Conservation (phyloP, 2,329 filamentous ascomycete species). For the Gnomoniopsis smithogilvyi region DNA sequence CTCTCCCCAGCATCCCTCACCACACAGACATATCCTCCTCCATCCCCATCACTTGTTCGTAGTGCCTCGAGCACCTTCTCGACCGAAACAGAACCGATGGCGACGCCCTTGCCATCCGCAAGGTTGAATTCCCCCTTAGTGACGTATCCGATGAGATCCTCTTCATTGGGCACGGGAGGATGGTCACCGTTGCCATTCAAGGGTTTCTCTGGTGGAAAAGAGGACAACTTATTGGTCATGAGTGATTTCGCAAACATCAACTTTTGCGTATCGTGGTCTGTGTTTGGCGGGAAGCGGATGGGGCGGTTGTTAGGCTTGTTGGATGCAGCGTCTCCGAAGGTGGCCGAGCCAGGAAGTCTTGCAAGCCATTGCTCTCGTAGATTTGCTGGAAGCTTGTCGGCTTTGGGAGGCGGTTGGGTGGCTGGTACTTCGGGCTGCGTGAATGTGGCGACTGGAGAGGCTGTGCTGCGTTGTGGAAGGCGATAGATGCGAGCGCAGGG, state of each 20-base stretch:
- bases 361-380: conserved; percentile 70
- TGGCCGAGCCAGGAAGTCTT: conserved; percentile 17
- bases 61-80: conserved; percentile 49
- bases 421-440: conserved; percentile 44
- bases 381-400: conserved; percentile 36
- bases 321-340: conserved; percentile 23
- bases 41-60: conserved; percentile 25
- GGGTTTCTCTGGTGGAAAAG: conserved; percentile 34
- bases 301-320: conserved; percentile 25
- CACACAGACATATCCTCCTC: conserved; percentile 64
- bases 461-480: conserved; percentile 52
- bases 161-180: conserved; percentile 66
- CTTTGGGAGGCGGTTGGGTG: conserved; percentile 32
- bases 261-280: conserved; percentile 37
- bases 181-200: conserved; percentile 46
- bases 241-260: conserved; percentile 47
- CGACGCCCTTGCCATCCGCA: conserved; percentile 69
- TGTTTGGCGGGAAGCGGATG: conserved; percentile 19
- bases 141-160: conserved; percentile 84
- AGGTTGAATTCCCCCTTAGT: conserved; percentile 84
- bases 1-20: conserved; percentile 77
- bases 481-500: conserved; percentile 82
- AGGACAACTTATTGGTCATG: conserved; percentile 33
- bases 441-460: conserved; percentile 21
- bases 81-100: conserved; percentile 67